A percentile compares a stretch with the other conserved stretches of the same genome.
These are phyloP conservation scores for Miamiensis avidus DNA, from an alignment of 169 alveolate genomes.

Conservation along the genomic window DNA sequence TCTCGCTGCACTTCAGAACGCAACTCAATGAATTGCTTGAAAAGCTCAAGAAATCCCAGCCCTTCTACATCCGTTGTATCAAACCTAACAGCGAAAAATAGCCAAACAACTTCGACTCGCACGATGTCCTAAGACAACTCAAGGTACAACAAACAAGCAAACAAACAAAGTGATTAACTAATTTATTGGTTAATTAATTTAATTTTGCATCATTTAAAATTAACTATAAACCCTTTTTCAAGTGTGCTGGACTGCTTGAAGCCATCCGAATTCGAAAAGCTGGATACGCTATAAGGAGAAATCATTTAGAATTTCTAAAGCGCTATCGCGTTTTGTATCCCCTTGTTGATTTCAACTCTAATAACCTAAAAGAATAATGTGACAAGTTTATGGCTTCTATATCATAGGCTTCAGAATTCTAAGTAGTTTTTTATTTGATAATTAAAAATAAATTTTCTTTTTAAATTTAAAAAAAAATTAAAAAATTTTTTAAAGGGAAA, in stretches of 20 bases:
- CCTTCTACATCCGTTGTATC: slow-evolving; percentile 95
- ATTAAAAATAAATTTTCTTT: no score
- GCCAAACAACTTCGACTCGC: slow-evolving; percentile 89
- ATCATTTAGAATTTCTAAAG: slow-evolving; percentile 50
- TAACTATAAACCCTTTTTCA: no score
- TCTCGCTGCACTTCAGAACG: slow-evolving; percentile 90
- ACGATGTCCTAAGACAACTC: slow-evolving; percentile 91
- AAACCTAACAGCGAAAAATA: slow-evolving; percentile 90
- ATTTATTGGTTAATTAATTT: neutral
- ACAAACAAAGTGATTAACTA: no score
- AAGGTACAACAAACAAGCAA: slow-evolving; percentile 12
- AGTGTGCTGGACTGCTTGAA: slow-evolving; percentile 74
- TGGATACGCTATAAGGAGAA: slow-evolving; percentile 61
- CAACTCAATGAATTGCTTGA: slow-evolving; percentile 91
- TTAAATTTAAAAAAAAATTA: no score
- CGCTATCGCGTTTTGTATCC: slow-evolving; percentile 38
- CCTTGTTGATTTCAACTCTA: neutral
- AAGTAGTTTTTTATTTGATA: neutral
- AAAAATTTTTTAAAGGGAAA: neutral
- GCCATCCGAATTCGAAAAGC: slow-evolving; percentile 69
- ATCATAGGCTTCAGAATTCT: neutral
- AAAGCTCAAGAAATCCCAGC: slow-evolving; percentile 87
- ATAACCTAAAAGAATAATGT: neutral
- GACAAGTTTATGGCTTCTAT: neutral
- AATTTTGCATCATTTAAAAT: neutral